Percentiles rank a stretch among this genome's conserved stretches.
phyloP scores from a whole-genome alignment of 2,329 filamentous ascomycete genomes.

The Penicillium sp. region DNA sequence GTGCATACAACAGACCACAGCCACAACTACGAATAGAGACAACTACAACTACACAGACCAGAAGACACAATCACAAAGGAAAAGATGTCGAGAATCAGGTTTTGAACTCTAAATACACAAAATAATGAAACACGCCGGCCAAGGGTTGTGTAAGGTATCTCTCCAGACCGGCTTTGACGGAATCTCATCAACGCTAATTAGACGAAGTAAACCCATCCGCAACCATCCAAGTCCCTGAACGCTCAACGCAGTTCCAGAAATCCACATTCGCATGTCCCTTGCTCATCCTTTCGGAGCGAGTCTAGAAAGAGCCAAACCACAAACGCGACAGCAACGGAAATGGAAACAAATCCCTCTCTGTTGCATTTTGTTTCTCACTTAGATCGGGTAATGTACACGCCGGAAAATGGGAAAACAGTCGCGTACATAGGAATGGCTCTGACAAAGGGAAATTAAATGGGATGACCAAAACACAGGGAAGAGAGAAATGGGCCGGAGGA shows the following conservation, averaged over 20 bases:
- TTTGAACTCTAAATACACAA: constrained; percentile 45
- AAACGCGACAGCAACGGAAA: constrained; percentile 5
- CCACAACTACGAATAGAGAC: no score
- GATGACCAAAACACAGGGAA: constrained; percentile 1
- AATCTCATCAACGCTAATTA: constrained; percentile 30
- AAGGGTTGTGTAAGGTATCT: constrained; percentile 19
- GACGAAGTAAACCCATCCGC: constrained; percentile 6
- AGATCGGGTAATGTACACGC: constrained; percentile 45
- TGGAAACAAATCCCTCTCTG: constrained; percentile 26
- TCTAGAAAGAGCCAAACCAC: constrained; percentile 8
- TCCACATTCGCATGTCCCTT: constrained; percentile 1
- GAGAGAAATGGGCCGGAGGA: constrained; percentile 13
- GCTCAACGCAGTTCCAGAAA: not conserved
- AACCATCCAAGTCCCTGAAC: not conserved
- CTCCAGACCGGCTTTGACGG: constrained; percentile 30
- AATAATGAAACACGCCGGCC: constrained; percentile 41
- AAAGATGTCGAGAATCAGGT: constrained; percentile 35
- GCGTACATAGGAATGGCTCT: constrained; percentile 14
- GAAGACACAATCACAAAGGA: constrained; percentile 21
- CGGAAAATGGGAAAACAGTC: constrained; percentile 37
- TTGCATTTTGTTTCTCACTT: constrained; percentile 29
- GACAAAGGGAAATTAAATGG: constrained; percentile 30
- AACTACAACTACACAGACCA: not conserved
- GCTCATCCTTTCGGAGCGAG: constrained; percentile 11
- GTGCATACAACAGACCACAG: no score